A percentile compares a stretch with the other conserved stretches of the same genome.
These are phyloP conservation scores for Epichloe baconii DNA, from an alignment of 2,329 filamentous ascomycete genomes.

Conservation along the genomic window DNA sequence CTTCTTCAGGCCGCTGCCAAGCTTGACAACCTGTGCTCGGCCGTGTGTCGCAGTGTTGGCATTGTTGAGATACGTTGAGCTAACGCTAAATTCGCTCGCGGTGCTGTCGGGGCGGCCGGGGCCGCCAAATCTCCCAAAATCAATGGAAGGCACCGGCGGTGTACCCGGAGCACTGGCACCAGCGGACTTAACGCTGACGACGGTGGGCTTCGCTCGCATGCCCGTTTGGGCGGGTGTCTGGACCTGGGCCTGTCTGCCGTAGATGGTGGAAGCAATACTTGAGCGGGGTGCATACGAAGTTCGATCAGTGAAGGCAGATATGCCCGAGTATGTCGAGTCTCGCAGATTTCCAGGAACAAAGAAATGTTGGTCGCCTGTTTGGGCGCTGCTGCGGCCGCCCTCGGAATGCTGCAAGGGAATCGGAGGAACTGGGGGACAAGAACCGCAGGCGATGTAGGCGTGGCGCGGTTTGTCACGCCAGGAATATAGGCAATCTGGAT, in stretches of 20 bases:
- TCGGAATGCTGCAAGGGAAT: constrained; percentile 58
- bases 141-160: constrained; percentile 62
- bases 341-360: constrained; percentile 84
- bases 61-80: constrained; percentile 55
- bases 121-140: constrained; percentile 45
- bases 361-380: constrained; percentile 68
- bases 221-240: constrained; percentile 74
- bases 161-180: constrained; percentile 39
- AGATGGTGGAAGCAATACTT: constrained; percentile 86
- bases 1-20: constrained; percentile 38
- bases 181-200: constrained; percentile 80
- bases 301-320: constrained; percentile 49
- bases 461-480: constrained; percentile 84
- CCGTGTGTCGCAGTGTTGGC: constrained; percentile 46
- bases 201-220: constrained; percentile 75
- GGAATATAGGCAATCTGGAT: constrained; percentile 99
- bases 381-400: constrained; percentile 31
- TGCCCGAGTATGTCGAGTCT: constrained; percentile 78
- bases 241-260: constrained; percentile 79
- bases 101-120: constrained; percentile 36
- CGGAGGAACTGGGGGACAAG: constrained; percentile 84
- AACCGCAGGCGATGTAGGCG: constrained; percentile 65
- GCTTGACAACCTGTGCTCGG: constrained; percentile 46
- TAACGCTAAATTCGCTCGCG: constrained; percentile 50
- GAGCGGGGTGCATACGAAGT: constrained; percentile 51